Conservation (phyloP, 2,329 filamentous ascomycete genomes). For the Sclerotinia trifoliorum region DNA sequence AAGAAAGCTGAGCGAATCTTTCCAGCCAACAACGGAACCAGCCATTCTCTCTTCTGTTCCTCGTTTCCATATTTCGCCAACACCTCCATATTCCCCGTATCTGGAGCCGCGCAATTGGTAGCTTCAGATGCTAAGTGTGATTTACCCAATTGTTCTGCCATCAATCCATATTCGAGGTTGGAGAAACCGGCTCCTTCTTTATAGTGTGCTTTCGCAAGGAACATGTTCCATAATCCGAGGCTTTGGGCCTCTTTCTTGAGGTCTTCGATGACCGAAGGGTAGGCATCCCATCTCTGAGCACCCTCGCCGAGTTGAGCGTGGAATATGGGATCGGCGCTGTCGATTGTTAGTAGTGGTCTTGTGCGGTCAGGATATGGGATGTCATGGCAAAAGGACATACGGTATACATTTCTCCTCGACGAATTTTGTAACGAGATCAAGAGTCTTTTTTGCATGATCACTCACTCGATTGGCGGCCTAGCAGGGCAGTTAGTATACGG, state of each 20-base stretch:
- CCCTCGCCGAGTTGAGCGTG: conserved; percentile 75
- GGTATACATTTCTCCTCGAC: conserved; percentile 94
- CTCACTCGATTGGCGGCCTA: conserved; percentile 58
- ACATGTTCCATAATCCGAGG: conserved; percentile 97
- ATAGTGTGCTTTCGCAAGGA: conserved; percentile 92
- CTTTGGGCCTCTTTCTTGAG: conserved; percentile 80
- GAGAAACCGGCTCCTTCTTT: conserved; percentile 91
- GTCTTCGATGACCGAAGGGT: conserved; percentile 81
- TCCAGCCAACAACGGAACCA: conserved; percentile 76
- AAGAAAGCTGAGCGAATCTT: conserved; percentile 86
- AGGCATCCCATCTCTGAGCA: conserved; percentile 72
- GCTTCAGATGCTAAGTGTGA: conserved; percentile 81
- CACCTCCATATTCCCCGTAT: conserved; percentile 96
- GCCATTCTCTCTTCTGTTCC: conserved; percentile 80
- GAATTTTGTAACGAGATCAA: conserved; percentile 90
- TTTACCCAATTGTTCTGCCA: conserved; percentile 94
- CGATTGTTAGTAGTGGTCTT: conserved; percentile 27
- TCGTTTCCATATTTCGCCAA: conserved; percentile 87
- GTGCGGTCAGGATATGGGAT: conserved; percentile 12
- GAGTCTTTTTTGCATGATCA: conserved; percentile 76
- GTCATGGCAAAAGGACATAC: conserved; percentile 45
- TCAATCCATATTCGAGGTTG: conserved; percentile 95
- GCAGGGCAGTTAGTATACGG: conserved; percentile 26
- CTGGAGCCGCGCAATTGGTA: conserved; percentile 85
- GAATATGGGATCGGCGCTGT: conserved; percentile 74